Evolutionary conservation across 257 asterid genomes (phyloP), one percentile per base, ranked within the genome.

Genomic region (Petrea volubilis): DNA sequence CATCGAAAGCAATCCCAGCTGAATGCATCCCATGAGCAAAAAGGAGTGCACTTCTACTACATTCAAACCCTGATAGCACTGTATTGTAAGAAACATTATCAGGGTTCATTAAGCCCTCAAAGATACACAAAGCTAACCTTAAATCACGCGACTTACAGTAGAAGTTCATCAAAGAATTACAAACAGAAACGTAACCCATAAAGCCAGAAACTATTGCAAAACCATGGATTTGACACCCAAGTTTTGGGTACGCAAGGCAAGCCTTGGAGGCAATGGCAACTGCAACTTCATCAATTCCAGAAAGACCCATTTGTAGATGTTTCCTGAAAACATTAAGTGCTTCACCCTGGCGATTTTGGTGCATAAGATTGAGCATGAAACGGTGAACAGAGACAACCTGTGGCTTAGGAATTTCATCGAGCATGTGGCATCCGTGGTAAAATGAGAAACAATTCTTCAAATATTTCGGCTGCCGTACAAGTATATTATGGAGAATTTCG

Each of bases 121-220:
- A 89, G 20, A 91, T 79, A 53, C 78, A 56, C 50, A 82, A 70
- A 20, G 97, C 95, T 57, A 17, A 67, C 77, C 69, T 46, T 27
- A 78, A 78, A 50, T 79, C 71, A 34, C 83, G 75, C 12, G 91
- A 87, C 67, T 87, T 94, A 70, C 81, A 78, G 79, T 89, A 91
- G 91, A 94, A 62, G 70, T 84, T 91, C 96, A 91, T 94, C 75
- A 94, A 74, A 7, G 98, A 91, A 86, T 94, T 93, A 23, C 89
- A 84, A 4, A 91, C 96, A 5, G 83, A 78, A 53, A 84, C 77
- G 34, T 68, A 73, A 34, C 44, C 46, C 44, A 69, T 52, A 47
- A 79, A 81, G 38, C 92, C 96, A 3, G 88, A 78, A 13, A 66
- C 77, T n/a, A 85, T 57, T 0, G 86, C 82, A 33, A 89, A 85